These are phyloP conservation scores for Pythium periplocum DNA, from an alignment of 352 stramenopile genomes.

Conservation along the genomic window DNA sequence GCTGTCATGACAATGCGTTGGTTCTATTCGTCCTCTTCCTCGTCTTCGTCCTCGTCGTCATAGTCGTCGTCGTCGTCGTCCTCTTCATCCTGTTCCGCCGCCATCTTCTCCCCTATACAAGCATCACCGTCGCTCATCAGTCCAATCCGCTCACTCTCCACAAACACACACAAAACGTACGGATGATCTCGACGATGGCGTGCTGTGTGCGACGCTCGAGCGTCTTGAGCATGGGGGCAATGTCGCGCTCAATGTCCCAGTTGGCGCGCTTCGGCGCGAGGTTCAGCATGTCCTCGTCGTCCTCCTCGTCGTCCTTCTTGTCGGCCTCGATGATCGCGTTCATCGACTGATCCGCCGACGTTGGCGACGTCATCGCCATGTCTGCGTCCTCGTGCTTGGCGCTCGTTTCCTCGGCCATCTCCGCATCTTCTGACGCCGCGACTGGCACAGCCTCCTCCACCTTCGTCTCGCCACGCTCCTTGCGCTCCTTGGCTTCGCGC, in stretches of 20 bases:
- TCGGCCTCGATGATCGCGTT: background rate
- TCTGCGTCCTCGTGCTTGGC: slow-evolving; percentile 2
- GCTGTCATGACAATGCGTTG: background rate
- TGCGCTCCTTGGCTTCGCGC: slow-evolving; percentile 76
- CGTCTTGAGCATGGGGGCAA: slow-evolving; percentile 84
- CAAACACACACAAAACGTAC: slow-evolving; percentile 28
- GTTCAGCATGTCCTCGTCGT: slow-evolving; percentile 62
- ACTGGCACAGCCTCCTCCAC: background rate
- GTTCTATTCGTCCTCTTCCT: slow-evolving; percentile 27
- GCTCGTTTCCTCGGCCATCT: slow-evolving; percentile 11
- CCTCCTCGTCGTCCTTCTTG: slow-evolving; percentile 31
- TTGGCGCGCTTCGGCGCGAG: slow-evolving; percentile 81
- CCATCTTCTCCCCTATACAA: slow-evolving; percentile 71
- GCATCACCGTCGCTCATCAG: slow-evolving; percentile 4
- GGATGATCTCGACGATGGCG: slow-evolving; percentile 81
- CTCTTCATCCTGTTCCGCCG: slow-evolving; percentile 58
- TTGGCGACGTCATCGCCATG: background rate
- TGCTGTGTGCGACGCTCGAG: slow-evolving; percentile 82
- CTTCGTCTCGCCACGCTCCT: slow-evolving; percentile 26
- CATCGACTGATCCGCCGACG: slow-evolving; percentile 1
- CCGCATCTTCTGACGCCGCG: slow-evolving; percentile 15
- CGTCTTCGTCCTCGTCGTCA: slow-evolving; percentile 47
- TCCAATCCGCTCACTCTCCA: background rate
- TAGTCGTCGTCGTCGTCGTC: slow-evolving; percentile 56
- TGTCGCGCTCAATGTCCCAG: slow-evolving; percentile 85